Conservation (phyloP, 495 filamentous ascomycete species). For the Recurvomyces mirabilis region DNA sequence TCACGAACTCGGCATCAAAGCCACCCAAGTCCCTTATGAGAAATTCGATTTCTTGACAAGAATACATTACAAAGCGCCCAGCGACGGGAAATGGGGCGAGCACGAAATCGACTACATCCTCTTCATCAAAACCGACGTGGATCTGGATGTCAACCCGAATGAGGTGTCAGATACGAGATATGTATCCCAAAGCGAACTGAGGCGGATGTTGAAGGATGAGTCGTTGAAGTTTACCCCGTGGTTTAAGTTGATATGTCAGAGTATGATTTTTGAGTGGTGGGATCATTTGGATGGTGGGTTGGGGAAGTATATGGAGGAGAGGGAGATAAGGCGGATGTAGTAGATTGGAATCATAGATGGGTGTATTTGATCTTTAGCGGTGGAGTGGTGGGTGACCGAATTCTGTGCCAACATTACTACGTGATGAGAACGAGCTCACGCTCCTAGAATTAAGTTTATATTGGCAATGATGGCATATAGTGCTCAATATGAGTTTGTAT, state of each 20-base stretch:
- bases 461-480: too few species aligned
- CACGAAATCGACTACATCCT: slow-evolving; percentile 99
- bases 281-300: slow-evolving; percentile 64
- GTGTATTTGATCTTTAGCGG: too few species aligned
- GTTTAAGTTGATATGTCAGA: slow-evolving; percentile 98
- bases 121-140: slow-evolving; percentile 90
- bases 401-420: too few species aligned
- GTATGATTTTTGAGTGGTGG: slow-evolving; percentile 99
- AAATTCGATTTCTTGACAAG: slow-evolving; percentile 88
- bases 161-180: slow-evolving; percentile 78
- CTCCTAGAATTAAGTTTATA: too few species aligned
- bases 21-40: slow-evolving; percentile 79
- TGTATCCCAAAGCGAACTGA: slow-evolving; percentile 71
- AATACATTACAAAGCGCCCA: slow-evolving; percentile 97
- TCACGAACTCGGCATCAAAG: slow-evolving; percentile 89
- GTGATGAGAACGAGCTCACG: too few species aligned
- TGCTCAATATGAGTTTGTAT: too few species aligned
- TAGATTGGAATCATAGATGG: slow-evolving; percentile 8
- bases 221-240: slow-evolving; percentile 84
- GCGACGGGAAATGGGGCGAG: slow-evolving; percentile 96
- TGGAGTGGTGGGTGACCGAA: too few species aligned
- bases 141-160: slow-evolving; percentile 68
- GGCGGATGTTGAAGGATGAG: slow-evolving; percentile 71
- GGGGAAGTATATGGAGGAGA: slow-evolving; percentile 78
- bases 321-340: slow-evolving; percentile 77